These are phyloP conservation scores for Phytophthora pini DNA, from an alignment of 352 stramenopile species.

Conservation along the genomic window DNA sequence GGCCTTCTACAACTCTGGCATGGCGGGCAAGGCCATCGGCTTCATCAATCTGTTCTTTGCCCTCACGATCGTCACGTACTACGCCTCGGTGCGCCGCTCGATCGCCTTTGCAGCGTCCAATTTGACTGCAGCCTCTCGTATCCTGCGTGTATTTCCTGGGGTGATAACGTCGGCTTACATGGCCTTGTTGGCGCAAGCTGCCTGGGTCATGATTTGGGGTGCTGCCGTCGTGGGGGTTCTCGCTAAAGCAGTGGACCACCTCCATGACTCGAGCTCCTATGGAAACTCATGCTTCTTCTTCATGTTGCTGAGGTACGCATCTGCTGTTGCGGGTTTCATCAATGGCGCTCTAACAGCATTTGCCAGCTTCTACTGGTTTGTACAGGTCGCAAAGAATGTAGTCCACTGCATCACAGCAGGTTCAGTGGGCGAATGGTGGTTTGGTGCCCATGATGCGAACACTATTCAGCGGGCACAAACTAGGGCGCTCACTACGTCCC, in stretches of 20 bases:
- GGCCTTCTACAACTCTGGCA: slow-evolving; percentile 75
- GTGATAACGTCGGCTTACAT: slow-evolving; percentile 73
- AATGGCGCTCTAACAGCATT: background rate
- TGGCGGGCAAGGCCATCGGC: slow-evolving; percentile 78
- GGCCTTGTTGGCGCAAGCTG: slow-evolving; percentile 61
- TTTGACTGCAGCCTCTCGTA: slow-evolving; percentile 68
- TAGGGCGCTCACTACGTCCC: slow-evolving; percentile 72
- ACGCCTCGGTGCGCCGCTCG: slow-evolving; percentile 59
- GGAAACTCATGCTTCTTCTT: slow-evolving; percentile 87
- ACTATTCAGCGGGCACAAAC: slow-evolving; percentile 74
- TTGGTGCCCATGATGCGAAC: slow-evolving; percentile 71
- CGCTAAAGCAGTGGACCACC: slow-evolving; percentile 51
- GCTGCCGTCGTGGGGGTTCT: slow-evolving; percentile 77
- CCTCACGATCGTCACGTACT: slow-evolving; percentile 69
- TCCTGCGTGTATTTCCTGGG: slow-evolving; percentile 79
- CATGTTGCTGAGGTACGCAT: slow-evolving; percentile 78
- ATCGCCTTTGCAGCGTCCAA: slow-evolving; percentile 88
- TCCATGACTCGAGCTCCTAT: slow-evolving; percentile 67
- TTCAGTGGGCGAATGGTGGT: slow-evolving; percentile 88
- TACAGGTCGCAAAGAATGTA: slow-evolving; percentile 86
- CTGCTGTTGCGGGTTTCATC: background rate
- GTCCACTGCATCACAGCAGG: slow-evolving; percentile 87
- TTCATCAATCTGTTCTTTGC: slow-evolving; percentile 87
- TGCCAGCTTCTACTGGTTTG: slow-evolving; percentile 82
- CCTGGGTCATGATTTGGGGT: slow-evolving; percentile 85